These are phyloP conservation scores for Odontarrhena argentea DNA, from an alignment of 345 rosid species.

Conservation along the genomic window DNA sequence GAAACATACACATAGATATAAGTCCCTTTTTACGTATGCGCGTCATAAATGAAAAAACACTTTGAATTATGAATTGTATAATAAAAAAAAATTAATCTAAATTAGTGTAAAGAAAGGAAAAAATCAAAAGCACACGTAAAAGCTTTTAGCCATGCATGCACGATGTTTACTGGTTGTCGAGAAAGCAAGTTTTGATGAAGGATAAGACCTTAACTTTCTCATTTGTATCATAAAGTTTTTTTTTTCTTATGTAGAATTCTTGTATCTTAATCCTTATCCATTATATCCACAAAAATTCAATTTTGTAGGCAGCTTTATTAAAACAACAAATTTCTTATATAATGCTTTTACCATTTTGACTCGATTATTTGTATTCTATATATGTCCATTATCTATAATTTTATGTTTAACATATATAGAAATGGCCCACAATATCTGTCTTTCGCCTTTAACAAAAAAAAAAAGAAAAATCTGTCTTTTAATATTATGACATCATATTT, in stretches of 20 bases:
- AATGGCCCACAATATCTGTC: slow-evolving; percentile 34
- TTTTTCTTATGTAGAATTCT: slow-evolving; percentile 15
- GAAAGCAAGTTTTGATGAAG: slow-evolving; percentile 31
- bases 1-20: slow-evolving; percentile 42
- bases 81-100: background rate
- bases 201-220: slow-evolving; percentile 42
- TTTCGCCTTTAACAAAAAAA: background rate
- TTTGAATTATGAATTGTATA: slow-evolving; percentile 30
- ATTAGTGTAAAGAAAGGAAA: slow-evolving; percentile 23
- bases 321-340: background rate
- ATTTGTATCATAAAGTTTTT: slow-evolving; percentile 11
- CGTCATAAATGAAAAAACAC: slow-evolving; percentile 39
- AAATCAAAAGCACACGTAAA: slow-evolving; percentile 28
- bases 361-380: slow-evolving; percentile 14
- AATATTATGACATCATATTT: slow-evolving; percentile 3
- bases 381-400: background rate
- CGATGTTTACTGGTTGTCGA: slow-evolving; percentile 35
- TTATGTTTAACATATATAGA: background rate
- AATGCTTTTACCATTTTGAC: slow-evolving; percentile 36
- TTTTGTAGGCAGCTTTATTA: slow-evolving; percentile 34
- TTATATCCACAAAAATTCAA: slow-evolving; percentile 32
- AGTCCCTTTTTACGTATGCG: slow-evolving; percentile 41
- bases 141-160: slow-evolving; percentile 45
- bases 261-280: slow-evolving; percentile 40
- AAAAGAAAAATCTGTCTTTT: too few species aligned